Evolutionary conservation across 202 grass and related monocot genomes (phyloP).

Genomic region (Setaria viridis): DNA sequence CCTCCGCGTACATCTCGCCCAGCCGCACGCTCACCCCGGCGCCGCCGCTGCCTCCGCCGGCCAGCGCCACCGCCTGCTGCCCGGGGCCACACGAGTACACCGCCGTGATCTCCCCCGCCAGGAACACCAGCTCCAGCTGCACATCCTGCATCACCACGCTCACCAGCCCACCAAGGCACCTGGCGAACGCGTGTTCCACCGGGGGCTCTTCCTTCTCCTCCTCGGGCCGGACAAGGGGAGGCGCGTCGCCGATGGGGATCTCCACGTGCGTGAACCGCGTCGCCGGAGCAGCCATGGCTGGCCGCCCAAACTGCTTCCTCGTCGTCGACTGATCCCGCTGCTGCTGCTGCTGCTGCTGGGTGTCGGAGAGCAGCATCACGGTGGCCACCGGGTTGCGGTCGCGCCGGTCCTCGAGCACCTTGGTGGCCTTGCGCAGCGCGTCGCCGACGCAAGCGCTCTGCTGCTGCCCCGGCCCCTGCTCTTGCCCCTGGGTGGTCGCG

Average conservation of each 20-base stretch:
- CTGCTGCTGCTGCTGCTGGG: conserved; percentile 54
- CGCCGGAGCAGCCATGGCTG: conserved; percentile 41
- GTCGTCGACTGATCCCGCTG: neutral
- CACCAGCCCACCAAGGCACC: conserved; percentile 81
- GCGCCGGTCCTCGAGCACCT: conserved; percentile 86
- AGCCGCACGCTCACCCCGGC: conserved; percentile 42
- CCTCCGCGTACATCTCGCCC: conserved; percentile 87
- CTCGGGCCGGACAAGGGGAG: conserved; percentile 28
- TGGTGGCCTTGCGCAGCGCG: conserved; percentile 88
- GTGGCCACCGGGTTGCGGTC: conserved; percentile 90
- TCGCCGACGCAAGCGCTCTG: conserved; percentile 64
- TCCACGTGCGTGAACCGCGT: conserved; percentile 85
- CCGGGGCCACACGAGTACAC: conserved; percentile 70
- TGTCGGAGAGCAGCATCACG: conserved; percentile 88
- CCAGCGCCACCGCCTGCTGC: conserved; percentile 51
- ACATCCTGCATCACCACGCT: conserved; percentile 96
- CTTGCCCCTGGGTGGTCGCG: neutral
- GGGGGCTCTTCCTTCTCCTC: conserved; percentile 4
- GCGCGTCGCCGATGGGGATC: conserved; percentile 65
- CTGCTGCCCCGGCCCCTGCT: conserved; percentile 32
- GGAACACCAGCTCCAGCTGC: conserved; percentile 65
- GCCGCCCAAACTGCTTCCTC: conserved; percentile 16
- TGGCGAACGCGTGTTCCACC: conserved; percentile 73
- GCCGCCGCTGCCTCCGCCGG: conserved; percentile 12
- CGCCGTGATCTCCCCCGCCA: conserved; percentile 73